Evolutionary conservation across 2,329 filamentous ascomycete species (phyloP).

Genomic region (Verticillium isaacii): DNA sequence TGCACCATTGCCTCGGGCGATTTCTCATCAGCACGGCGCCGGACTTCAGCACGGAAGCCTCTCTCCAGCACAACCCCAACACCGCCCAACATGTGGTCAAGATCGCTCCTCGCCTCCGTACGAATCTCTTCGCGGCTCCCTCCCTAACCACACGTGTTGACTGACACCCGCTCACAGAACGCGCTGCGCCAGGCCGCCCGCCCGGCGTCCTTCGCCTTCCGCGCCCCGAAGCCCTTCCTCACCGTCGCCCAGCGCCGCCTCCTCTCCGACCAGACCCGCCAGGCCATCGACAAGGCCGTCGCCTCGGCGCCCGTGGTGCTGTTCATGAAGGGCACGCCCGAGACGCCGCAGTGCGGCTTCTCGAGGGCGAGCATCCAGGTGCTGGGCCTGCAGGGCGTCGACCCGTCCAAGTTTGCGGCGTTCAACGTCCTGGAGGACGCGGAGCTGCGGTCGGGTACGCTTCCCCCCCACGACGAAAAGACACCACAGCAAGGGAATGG

Average conservation of each 20-base stretch:
- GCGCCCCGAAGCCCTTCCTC: constrained; percentile 12
- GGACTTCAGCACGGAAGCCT: not conserved
- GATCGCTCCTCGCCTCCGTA: constrained; percentile 3
- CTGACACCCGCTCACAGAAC: constrained; percentile 22
- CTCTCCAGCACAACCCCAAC: not conserved
- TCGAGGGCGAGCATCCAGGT: constrained; percentile 94
- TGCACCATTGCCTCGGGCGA: constrained; percentile 1
- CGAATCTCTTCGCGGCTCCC: not conserved
- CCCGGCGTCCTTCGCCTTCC: constrained; percentile 22
- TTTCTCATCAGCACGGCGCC: not conserved
- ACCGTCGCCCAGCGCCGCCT: constrained; percentile 51
- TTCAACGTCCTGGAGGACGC: constrained; percentile 95
- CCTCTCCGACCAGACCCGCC: constrained; percentile 73
- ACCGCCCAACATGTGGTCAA: constrained; percentile 3
- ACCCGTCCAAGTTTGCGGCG: constrained; percentile 93
- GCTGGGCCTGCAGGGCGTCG: constrained; percentile 87
- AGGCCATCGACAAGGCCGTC: constrained; percentile 88
- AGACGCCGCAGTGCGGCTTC: constrained; percentile 94
- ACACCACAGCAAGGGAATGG: no score
- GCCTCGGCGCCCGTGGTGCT: constrained; percentile 85
- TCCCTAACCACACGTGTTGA: constrained; percentile 10
- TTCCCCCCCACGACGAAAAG: not conserved
- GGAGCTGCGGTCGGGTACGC: constrained; percentile 73
- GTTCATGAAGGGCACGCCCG: constrained; percentile 99
- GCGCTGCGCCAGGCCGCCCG: constrained; percentile 31